phyloP scores from a whole-genome alignment of 164 flowering plant genomes.

The Magnolia sinica region DNA sequence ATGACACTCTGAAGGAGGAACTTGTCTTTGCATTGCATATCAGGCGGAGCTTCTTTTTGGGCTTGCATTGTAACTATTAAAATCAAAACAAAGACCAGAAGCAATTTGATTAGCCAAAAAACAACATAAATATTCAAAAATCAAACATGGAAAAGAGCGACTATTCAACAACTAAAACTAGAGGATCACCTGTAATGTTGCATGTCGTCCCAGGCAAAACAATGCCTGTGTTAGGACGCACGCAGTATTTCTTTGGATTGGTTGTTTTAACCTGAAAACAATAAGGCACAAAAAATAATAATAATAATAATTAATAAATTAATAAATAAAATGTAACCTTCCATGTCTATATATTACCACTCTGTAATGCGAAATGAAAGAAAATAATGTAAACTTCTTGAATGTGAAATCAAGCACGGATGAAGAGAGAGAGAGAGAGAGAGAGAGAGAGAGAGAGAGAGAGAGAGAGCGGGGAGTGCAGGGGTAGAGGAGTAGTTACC shows the following conservation, averaged over 20 bases:
- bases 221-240: slow-evolving; percentile 79
- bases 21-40: slow-evolving; percentile 89
- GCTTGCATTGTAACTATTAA: slow-evolving; percentile 86
- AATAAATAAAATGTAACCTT: neutral
- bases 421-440: no score
- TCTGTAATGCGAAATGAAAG: neutral
- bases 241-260: slow-evolving; percentile 85
- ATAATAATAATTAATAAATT: no score
- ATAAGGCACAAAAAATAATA: neutral
- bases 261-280: slow-evolving; percentile 79
- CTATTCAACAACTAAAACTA: neutral
- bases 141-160: neutral
- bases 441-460: no score
- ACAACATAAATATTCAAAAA: neutral
- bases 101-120: neutral
- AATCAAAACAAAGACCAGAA: neutral
- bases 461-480: no score
- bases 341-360: neutral
- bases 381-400: no score
- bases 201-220: slow-evolving; percentile 61
- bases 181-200: slow-evolving; percentile 58
- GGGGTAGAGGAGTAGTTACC: slow-evolving; percentile 29
- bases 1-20: slow-evolving; percentile 75
- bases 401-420: no score
- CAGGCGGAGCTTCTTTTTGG: slow-evolving; percentile 67